These are phyloP conservation scores for Globisporangium barbulae DNA, from an alignment of 352 stramenopile species.

Conservation along the genomic window DNA sequence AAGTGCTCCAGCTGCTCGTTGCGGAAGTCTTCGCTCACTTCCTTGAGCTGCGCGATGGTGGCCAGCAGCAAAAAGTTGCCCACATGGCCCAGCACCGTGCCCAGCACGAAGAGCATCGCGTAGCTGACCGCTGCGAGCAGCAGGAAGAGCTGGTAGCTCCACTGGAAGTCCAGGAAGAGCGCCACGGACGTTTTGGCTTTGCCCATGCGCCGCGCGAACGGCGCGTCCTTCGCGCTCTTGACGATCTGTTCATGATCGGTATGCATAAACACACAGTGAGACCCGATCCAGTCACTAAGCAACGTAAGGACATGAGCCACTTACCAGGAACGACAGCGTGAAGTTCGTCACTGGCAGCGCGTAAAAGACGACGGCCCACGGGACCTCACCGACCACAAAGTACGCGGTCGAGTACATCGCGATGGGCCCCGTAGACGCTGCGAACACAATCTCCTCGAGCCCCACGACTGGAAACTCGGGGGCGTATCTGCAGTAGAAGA, in stretches of 20 bases:
- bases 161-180: conserved; percentile 51
- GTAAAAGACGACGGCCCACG: conserved; percentile 46
- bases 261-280: too few species aligned
- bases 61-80: conserved; percentile 65
- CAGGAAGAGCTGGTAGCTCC: conserved; percentile 61
- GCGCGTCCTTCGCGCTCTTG: conserved; percentile 69
- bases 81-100: conserved; percentile 52
- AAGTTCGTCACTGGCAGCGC: conserved; percentile 61
- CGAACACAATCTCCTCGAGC: conserved; percentile 49
- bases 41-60: conserved; percentile 54
- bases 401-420: conserved; percentile 48
- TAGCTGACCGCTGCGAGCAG: conserved; percentile 59
- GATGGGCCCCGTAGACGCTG: conserved; percentile 44
- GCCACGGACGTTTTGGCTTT: conserved; percentile 45
- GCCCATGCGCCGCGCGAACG: conserved; percentile 61
- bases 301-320: neutral
- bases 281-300: neutral
- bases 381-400: conserved; percentile 45
- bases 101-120: conserved; percentile 43
- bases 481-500: conserved; percentile 56
- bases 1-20: conserved; percentile 60
- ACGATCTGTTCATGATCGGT: conserved; percentile 27
- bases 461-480: conserved; percentile 38
- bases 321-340: conserved; percentile 44
- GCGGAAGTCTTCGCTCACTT: conserved; percentile 68